These are phyloP conservation scores for Rhizomucor miehei DNA, from an alignment of 371 early-diverging fungal species.

Conservation along the genomic window DNA sequence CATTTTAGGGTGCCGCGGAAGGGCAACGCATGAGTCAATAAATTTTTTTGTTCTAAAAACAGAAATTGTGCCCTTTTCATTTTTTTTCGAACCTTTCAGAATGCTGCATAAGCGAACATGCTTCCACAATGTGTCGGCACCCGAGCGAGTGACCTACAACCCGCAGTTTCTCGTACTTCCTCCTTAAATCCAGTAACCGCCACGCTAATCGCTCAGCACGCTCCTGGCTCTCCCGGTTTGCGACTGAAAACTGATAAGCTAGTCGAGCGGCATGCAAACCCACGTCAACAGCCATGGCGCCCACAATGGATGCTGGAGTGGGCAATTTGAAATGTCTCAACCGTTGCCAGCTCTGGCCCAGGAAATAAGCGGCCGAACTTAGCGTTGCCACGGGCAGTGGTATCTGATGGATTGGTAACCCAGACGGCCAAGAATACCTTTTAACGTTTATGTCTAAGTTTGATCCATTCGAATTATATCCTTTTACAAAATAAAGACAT, in stretches of 20 bases:
- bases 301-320: constrained; percentile 36
- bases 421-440: constrained; percentile 52
- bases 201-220: constrained; percentile 46
- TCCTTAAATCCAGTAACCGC: constrained; percentile 36
- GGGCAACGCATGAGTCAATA: not conserved
- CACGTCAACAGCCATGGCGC: constrained; percentile 35
- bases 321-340: constrained; percentile 32
- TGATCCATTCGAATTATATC: not conserved
- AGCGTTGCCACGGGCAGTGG: constrained; percentile 43
- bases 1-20: not conserved
- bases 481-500: constrained; percentile 2
- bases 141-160: constrained; percentile 49
- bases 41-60: no score
- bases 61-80: not conserved
- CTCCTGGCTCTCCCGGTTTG: constrained; percentile 35
- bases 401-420: constrained; percentile 25
- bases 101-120: constrained; percentile 32
- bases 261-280: constrained; percentile 40
- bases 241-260: constrained; percentile 38
- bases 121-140: constrained; percentile 49
- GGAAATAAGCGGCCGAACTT: constrained; percentile 34
- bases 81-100: constrained; percentile 27
- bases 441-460: not conserved
- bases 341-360: constrained; percentile 27
- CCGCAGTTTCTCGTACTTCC: constrained; percentile 36